Evolutionary conservation across 192 early-diverging fungal species (phyloP), one percentile per base, ranked within the genome.

Genomic region (Paraglomus occultum): DNA sequence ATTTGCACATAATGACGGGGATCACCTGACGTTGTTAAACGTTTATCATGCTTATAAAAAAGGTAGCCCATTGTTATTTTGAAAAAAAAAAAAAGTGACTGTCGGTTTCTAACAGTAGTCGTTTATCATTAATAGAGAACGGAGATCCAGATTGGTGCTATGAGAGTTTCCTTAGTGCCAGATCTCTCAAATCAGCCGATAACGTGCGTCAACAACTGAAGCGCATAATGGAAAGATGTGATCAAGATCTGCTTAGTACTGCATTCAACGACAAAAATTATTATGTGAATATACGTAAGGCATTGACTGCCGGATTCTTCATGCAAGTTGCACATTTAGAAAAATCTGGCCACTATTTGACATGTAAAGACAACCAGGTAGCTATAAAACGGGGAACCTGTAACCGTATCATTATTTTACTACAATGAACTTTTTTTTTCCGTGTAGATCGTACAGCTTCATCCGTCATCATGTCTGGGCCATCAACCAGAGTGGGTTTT

Each of bases 281-380:
- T 60, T 97, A 94, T 75, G 82, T 79, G 8, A 93, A 94, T 63
- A 96, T 99, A 66, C 87, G 95, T 54, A 89, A 87, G 75, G 94
- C 96, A 12, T 76, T 99, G 58, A 83, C 88, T 0, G 81, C 95
- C 22, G 98, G 98, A 39, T 98, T 92, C 83, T 99, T 97, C 80
- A 99, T 98, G 98, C 95, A 98, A 76, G 95, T 96, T 7, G 97
- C 93, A 3, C 94, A 98, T 79, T 76, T 92, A 65, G 95, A 97
- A 70, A 83, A 89, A 51, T 94, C 92, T 1, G 87, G 89, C 14
- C 86, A 89, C 67, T 99, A 98, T 76, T 71, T 95, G 67, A 98
- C 96, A 0, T 87, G 89, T 67, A 99, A 98, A 84, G 98, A 99
- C 78, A 94, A 99, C 75, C 95, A 97, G 82, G 88, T 90, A 66